A percentile compares a stretch with the other conserved stretches of the same genome.
phyloP scores from a whole-genome alignment of 306 rosid genomes.

The Carpinus fangiana region DNA sequence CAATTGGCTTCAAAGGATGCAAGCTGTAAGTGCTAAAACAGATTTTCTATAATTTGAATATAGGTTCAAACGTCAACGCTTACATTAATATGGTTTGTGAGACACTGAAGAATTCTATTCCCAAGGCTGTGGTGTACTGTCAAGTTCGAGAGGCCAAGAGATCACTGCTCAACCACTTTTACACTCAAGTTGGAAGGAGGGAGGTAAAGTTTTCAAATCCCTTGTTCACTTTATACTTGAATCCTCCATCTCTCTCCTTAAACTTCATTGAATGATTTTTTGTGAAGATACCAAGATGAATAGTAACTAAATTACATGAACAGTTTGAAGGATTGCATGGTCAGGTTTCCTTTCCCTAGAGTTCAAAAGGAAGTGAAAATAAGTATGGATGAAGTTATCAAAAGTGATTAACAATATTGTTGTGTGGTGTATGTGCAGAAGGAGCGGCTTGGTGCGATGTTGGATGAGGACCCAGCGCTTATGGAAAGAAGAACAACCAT shows the following conservation, averaged over 20 bases:
- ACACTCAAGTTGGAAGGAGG: constrained; percentile 77
- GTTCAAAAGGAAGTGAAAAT: constrained; percentile 2
- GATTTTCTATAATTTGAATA: constrained; percentile 28
- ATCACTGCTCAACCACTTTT: constrained; percentile 77
- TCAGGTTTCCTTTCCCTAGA: neutral
- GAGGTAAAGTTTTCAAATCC: constrained; percentile 60
- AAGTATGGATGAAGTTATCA: neutral
- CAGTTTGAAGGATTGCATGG: constrained; percentile 1
- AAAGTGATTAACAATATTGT: constrained; percentile 1
- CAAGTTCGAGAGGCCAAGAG: constrained; percentile 99
- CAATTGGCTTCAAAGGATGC: constrained; percentile 3
- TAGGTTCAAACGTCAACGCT: constrained; percentile 89
- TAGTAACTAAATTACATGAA: neutral
- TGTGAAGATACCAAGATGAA: neutral
- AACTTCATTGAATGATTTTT: neutral
- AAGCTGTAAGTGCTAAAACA: constrained; percentile 1
- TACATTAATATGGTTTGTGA: constrained; percentile 89
- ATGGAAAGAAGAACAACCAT: constrained; percentile 79
- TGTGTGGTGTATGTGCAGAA: constrained; percentile 57
- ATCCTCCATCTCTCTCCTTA: neutral
- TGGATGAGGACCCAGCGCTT: constrained; percentile 94
- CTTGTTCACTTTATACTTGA: constrained; percentile 7
- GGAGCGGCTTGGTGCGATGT: constrained; percentile 82
- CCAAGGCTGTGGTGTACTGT: constrained; percentile 97
- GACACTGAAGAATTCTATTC: constrained; percentile 78